Evolutionary conservation across 805 yeast genomes (phyloP), one percentile per base, ranked within the genome.

Genomic region (Schwanniomyces occidentalis): DNA sequence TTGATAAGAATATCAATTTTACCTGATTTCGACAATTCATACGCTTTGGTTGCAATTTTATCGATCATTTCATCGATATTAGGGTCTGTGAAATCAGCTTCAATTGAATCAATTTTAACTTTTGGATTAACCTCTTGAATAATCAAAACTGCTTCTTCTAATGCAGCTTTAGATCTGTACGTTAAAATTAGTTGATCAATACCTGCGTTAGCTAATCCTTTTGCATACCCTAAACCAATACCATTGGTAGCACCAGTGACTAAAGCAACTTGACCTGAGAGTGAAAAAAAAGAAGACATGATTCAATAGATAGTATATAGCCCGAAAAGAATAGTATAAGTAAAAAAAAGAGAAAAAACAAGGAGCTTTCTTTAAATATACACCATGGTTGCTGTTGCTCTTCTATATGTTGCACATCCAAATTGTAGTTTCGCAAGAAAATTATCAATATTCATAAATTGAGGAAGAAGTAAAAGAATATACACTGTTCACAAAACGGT

Each of bases 181-280:
- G 68, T 59, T 13, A 74, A 46, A n/a, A 45, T 45, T 16, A 43
- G 17, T 21, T 42, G 46, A 56, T 59, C 44, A 6, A 73, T 66
- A 8, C 77, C 77, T 16, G 78, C 76, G 34, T 69, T 68, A 2
- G 79, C 81, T 16, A 75, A 56, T 9, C 74, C 81, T 19, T 60
- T 51, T 15, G 77, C 78, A 33, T 76, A 70, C 26, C 70, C 72
- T 16, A 65, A 66, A 2, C 82, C 83, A 41, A 78, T 77, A 4
- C 83, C 83, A 15, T 76, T 68, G 13, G 80, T 71, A 10, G 75
- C 80, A 10, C 83, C 83, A 9, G 82, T 70, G 19, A 75, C 52
- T n/a, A 71, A 44, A 8, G 71, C 71, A 4, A 56, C 60, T 42
- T 68, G 65, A 9, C 70, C 72, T 30, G 56, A 53, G 18, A 69